phyloP scores from a whole-genome alignment of 345 rosid species.

The Dimocarpus longan region DNA sequence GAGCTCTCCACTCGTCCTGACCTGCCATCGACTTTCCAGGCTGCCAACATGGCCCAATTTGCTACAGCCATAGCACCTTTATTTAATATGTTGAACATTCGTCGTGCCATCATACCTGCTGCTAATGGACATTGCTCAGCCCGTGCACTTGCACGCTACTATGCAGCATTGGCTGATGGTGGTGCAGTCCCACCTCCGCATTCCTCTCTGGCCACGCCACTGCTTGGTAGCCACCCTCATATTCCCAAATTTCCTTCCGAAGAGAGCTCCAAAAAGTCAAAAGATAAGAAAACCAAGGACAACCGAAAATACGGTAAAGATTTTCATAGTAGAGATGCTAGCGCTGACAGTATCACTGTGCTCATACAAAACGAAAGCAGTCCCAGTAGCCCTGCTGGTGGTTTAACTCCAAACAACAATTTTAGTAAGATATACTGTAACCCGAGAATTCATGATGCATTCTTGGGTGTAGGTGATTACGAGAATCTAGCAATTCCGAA shows the following conservation, averaged over 20 bases:
- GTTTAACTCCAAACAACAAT: conserved; percentile 6
- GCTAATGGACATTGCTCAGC: conserved; percentile 96
- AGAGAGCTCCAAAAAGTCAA: conserved; percentile 40
- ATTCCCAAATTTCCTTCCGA: conserved; percentile 58
- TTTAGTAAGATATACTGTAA: conserved; percentile 44
- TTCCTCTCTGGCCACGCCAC: conserved; percentile 68
- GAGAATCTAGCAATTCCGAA: conserved; percentile 47
- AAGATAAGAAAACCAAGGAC: conserved; percentile 38
- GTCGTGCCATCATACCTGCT: conserved; percentile 91
- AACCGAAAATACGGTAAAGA: conserved; percentile 20
- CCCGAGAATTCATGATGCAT: conserved; percentile 69
- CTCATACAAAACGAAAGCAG: conserved; percentile 33
- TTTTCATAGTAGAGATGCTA: conserved; percentile 30
- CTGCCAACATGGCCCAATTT: conserved; percentile 39
- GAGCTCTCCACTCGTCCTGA: conserved; percentile 44
- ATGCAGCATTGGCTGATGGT: conserved; percentile 81
- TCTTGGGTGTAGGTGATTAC: conserved; percentile 74
- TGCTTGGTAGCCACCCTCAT: conserved; percentile 85
- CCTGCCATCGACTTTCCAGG: conserved; percentile 81
- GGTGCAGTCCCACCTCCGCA: conserved; percentile 80
- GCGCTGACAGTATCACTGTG: conserved; percentile 37
- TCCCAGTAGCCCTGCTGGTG: conserved; percentile 14
- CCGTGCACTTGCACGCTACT: conserved; percentile 96
- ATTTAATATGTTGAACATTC: conserved; percentile 75
- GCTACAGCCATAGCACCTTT: conserved; percentile 53